Evolutionary conservation across 192 early-diverging fungal genomes (phyloP).

Genomic region (Coemansia interrupta): DNA sequence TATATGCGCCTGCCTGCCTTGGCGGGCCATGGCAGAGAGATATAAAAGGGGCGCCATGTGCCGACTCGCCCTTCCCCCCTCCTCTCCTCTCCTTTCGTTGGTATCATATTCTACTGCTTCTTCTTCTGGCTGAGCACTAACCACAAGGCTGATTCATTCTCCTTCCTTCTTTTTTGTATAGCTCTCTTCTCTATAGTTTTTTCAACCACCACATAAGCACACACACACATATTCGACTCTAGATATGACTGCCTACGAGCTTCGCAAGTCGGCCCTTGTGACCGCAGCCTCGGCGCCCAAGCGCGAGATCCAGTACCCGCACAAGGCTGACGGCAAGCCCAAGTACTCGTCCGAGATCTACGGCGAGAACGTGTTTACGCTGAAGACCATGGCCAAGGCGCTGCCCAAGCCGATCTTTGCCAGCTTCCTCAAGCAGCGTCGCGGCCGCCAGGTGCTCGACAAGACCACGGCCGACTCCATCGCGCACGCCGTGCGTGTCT

Average conservation of each 20-base stretch:
- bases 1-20: too few species aligned
- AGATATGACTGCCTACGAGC: slow-evolving; percentile 46
- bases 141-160: background rate
- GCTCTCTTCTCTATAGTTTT: background rate
- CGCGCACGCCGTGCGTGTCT: slow-evolving; percentile 95
- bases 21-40: too few species aligned
- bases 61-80: background rate
- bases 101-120: background rate
- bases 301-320: slow-evolving; percentile 78
- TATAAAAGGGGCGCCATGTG: slow-evolving; percentile 1
- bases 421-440: slow-evolving; percentile 88
- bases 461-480: slow-evolving; percentile 95
- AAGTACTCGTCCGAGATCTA: slow-evolving; percentile 86
- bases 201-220: background rate
- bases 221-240: background rate
- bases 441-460: slow-evolving; percentile 85
- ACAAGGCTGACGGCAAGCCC: slow-evolving; percentile 64
- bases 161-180: background rate
- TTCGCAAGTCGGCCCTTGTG: slow-evolving; percentile 60
- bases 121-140: background rate
- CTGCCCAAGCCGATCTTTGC: slow-evolving; percentile 95
- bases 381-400: slow-evolving; percentile 81
- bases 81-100: background rate
- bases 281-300: slow-evolving; percentile 61
- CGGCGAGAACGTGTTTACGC: slow-evolving; percentile 90